These are phyloP conservation scores for Pythium myriotylum DNA, from an alignment of 352 stramenopile species.

Conservation along the genomic window DNA sequence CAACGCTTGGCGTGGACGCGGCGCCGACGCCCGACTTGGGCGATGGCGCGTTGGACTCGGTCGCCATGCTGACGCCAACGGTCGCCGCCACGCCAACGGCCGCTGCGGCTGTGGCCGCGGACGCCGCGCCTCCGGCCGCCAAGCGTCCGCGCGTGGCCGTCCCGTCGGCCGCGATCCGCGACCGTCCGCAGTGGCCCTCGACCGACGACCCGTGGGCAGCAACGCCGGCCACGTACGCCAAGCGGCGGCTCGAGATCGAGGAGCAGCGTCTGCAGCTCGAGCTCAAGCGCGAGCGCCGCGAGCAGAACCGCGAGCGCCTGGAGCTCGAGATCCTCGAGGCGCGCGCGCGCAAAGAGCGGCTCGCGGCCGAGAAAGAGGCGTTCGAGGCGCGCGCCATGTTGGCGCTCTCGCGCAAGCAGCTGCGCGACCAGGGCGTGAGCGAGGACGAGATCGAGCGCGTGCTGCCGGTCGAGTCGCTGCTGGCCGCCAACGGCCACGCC, in stretches of 20 bases:
- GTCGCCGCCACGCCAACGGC: background rate
- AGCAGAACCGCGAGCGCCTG: constrained; percentile 41
- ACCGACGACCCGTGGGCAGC: background rate
- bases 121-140: background rate
- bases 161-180: background rate
- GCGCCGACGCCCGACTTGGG: background rate
- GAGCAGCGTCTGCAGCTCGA: constrained; percentile 60
- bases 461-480: constrained; percentile 36
- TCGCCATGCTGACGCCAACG: background rate
- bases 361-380: constrained; percentile 44
- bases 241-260: constrained; percentile 53
- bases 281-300: constrained; percentile 42
- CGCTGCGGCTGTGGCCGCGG: background rate
- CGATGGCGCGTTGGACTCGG: constrained; percentile 7
- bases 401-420: constrained; percentile 53
- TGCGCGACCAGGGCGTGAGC: constrained; percentile 50
- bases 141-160: background rate
- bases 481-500: constrained; percentile 2
- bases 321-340: constrained; percentile 52
- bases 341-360: constrained; percentile 40
- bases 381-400: constrained; percentile 51
- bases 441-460: constrained; percentile 59
- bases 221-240: constrained; percentile 24
- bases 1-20: background rate
- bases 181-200: background rate